Evolutionary conservation across 2,329 filamentous ascomycete species (phyloP), one percentile per base, ranked within the genome.

Genomic region (Coleophoma cylindrospora): DNA sequence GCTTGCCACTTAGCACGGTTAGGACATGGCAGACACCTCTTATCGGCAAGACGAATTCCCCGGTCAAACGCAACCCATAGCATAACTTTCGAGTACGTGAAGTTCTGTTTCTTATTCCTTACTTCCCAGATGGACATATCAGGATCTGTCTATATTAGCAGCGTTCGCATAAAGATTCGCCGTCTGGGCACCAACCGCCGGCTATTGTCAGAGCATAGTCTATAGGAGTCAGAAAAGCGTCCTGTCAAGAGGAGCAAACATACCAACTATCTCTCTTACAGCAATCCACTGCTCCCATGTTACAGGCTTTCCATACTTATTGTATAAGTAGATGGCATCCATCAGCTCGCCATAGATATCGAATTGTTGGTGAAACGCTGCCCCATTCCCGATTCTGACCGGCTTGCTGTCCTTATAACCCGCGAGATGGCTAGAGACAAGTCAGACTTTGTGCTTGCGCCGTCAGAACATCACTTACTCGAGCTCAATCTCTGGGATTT

Each of bases 121-220:
- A 89, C 86, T 64, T 91, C 87, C 87, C 87, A 91, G 59, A 91
- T 91, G 3, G 85, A 89, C 86, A 90, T 90, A 62, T 91, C 87
- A 12, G 82, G 81, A 40, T 84, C 75, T 77, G 43, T 8, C 8
- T 15, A 5, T 33, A 44, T 64, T 50, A 58, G 49, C 27, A 27
- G 27, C 27, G 6, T 7, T 27, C 27, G 9, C 27, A 27, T 27
- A 6, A 27, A 7, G 9, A 3, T 5, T 10, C 27, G 19, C 27
- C 6, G 4, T 27, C 27, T 27, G 9, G 9, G 6, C 6, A 27
- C 27, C 27, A 27, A 27, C 27, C 27, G 27, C 32, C 40, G 48
- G 19, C 33, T 48, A 90, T 81, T 0, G 77, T 82, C 54, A 89
- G 73, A 36, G 89, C 84, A 59, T 87, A 87, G 61, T 90, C 85